phyloP scores from a whole-genome alignment of 495 filamentous ascomycete species.

The Penicillium cosmopolitanum region DNA sequence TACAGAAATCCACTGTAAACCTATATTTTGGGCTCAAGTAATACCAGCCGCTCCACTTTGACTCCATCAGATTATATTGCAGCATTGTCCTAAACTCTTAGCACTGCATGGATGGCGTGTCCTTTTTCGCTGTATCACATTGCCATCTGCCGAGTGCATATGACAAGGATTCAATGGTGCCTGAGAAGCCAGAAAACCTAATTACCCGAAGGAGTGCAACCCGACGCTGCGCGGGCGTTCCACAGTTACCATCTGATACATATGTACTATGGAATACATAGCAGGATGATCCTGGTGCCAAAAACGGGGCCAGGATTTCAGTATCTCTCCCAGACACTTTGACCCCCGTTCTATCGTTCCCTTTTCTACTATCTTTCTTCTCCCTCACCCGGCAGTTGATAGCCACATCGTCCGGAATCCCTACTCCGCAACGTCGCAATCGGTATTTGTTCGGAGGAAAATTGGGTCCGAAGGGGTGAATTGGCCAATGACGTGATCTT shows the following conservation, averaged over 20 bases:
- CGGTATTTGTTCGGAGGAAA: conserved; percentile 42
- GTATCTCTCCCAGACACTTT: background rate
- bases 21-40: background rate
- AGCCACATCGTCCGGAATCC: background rate
- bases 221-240: background rate
- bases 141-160: conserved; percentile 1
- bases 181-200: conserved; percentile 3
- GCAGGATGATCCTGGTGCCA: conserved; percentile 9
- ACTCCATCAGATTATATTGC: conserved; percentile 7
- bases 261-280: background rate
- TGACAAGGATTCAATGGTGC: conserved; percentile 1
- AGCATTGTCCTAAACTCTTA: conserved; percentile 1
- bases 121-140: conserved; percentile 6
- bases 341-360: background rate
- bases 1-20: background rate
- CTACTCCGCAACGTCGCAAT: conserved; percentile 17
- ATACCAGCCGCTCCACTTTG: conserved; percentile 1
- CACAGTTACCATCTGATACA: conserved; percentile 1
- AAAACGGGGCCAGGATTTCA: background rate
- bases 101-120: conserved; percentile 13
- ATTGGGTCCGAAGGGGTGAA: conserved; percentile 18
- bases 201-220: conserved; percentile 12
- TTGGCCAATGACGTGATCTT: conserved; percentile 22
- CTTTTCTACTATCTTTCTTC: background rate
- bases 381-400: background rate